Conservation (phyloP, 345 rosid species). For the Schrenkiella parvula region DNA sequence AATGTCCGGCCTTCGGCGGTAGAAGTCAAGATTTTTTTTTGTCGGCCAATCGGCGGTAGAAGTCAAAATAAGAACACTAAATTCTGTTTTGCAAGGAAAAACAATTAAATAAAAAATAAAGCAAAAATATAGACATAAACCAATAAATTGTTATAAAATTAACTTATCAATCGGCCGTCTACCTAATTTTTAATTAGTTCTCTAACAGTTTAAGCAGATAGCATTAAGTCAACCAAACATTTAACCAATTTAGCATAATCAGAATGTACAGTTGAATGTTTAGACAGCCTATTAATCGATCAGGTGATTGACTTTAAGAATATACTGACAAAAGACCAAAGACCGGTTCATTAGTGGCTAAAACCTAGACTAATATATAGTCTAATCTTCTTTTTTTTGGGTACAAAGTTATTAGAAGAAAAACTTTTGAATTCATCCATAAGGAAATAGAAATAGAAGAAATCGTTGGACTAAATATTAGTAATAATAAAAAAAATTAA, state of each 20-base stretch:
- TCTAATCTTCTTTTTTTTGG: background rate
- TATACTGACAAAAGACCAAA: background rate
- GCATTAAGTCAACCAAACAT: background rate
- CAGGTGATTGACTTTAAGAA: background rate
- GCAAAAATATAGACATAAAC: background rate
- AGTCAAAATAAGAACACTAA: background rate
- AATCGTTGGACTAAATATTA: background rate
- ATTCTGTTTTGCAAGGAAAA: background rate
- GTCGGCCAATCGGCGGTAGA: conserved; percentile 15
- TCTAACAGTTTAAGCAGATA: background rate
- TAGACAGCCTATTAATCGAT: background rate
- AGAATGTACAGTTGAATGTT: background rate
- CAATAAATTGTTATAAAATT: background rate
- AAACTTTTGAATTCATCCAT: too few species aligned
- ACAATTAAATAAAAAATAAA: background rate
- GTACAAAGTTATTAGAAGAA: background rate
- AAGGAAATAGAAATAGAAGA: background rate
- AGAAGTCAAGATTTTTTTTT: too few species aligned
- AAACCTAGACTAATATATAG: background rate
- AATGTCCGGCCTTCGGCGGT: conserved; percentile 14
- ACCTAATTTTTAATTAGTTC: conserved; percentile 3
- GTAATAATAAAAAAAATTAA: background rate
- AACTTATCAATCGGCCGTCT: background rate
- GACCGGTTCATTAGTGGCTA: background rate
- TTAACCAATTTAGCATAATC: background rate